phyloP scores from a whole-genome alignment of 352 stramenopile genomes.

The Achlya hypogyna region DNA sequence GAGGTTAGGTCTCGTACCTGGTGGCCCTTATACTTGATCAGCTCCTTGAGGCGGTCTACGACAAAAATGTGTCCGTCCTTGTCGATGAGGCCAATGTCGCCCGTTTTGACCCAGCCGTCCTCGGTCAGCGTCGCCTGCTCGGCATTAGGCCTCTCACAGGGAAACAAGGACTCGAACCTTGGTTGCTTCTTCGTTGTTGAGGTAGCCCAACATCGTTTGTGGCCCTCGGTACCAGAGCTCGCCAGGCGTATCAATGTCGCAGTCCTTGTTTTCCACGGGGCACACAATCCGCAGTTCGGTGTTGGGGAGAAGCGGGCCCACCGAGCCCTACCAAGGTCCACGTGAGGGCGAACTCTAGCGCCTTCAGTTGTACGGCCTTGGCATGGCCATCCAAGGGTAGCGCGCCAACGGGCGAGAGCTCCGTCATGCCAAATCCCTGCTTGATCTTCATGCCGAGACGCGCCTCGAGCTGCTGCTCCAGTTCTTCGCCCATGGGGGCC shows the following conservation, averaged over 20 bases:
- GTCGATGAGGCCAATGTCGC: slow-evolving; percentile 87
- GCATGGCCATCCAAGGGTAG: not conserved
- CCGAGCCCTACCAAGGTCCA: slow-evolving; percentile 23
- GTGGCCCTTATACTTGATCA: slow-evolving; percentile 93
- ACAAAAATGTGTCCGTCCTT: slow-evolving; percentile 88
- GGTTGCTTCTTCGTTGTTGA: slow-evolving; percentile 82
- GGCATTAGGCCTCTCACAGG: not conserved
- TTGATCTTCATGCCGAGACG: slow-evolving; percentile 46
- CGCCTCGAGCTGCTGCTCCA: slow-evolving; percentile 43
- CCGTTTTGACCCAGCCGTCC: slow-evolving; percentile 80
- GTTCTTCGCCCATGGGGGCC: slow-evolving; percentile 65
- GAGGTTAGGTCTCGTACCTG: no score
- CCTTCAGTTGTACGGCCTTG: not conserved
- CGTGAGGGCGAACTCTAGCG: not conserved
- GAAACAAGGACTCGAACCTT: slow-evolving; percentile 14
- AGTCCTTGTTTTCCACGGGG: slow-evolving; percentile 32
- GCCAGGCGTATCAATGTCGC: slow-evolving; percentile 34
- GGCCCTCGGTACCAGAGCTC: slow-evolving; percentile 82
- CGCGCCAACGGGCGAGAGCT: slow-evolving; percentile 23
- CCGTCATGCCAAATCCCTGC: slow-evolving; percentile 52
- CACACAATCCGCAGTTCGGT: slow-evolving; percentile 45
- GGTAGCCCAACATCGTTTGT: slow-evolving; percentile 88
- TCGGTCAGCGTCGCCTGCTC: slow-evolving; percentile 48
- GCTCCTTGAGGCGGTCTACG: slow-evolving; percentile 89
- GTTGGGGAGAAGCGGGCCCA: slow-evolving; percentile 46